Evolutionary conservation across 805 yeast species (phyloP), one percentile per base, ranked within the genome.

Genomic region (Candida nitratophila): DNA sequence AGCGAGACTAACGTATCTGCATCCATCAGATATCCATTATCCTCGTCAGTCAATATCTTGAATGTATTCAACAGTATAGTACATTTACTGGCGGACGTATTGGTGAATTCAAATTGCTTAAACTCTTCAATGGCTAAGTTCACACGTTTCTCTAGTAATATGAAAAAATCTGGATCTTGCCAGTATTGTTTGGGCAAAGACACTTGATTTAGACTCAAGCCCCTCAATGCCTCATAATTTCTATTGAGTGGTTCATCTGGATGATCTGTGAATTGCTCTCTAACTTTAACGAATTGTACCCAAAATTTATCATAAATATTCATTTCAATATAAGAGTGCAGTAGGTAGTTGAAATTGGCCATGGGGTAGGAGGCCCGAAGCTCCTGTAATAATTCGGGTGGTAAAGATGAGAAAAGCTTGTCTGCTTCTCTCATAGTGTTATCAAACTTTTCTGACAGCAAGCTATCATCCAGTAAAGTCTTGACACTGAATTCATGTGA

Each of bases 1-100:
- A 90, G 64, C 1, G 89, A 82, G 3, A 90, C 72, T 20, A 90
- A 64, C 0, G 86, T 78, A 57, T 90, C 98, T 0, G 97, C 98
- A 62, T 83, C 90, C 7, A 86, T 68, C 0, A 71, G 54, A 3
- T 69, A 17, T 29, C 42, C 42, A 4, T 59, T 60, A 37, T 53
- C 46, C 16, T 48, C 50, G 9, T 45, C 49, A 3, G 87, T 74
- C 21, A 88, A 55, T 1, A 67, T 61, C 34, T 70, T 64, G 21
- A 87, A 66, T 0, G 89, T 77, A 0, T 70, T 64, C 1, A 74
- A 57, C 5, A 89, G 59, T 1, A 76, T 65, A 4, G 60, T 58
- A 21, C 76, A 61, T 57, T 83, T 83, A 4, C 64, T 61, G 1
- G 63, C 49, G 57, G 77, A 76, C 22, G 71, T 71, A 39, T 71